Percentiles rank a stretch among this genome's conserved stretches.
Conservation (phyloP, 1,284 basidiomycete genomes). For the Inonotus hispidus region DNA sequence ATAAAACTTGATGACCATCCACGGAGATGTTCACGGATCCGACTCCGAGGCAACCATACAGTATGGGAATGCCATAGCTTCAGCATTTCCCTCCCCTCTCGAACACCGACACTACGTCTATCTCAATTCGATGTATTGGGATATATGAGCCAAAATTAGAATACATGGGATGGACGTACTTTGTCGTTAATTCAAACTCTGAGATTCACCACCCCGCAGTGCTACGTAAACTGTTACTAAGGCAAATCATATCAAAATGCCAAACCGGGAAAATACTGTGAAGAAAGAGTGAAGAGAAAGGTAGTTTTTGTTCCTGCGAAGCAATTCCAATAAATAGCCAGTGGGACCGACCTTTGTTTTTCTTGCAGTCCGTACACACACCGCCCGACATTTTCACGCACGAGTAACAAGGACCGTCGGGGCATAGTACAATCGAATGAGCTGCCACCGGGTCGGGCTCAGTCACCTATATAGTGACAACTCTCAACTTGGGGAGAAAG, state of each 20-base stretch:
- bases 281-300: neutral
- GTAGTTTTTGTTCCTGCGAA: neutral
- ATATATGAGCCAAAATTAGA: neutral
- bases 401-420: neutral
- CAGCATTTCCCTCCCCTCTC: too few relatives aligned
- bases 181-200: neutral
- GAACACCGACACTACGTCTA: too few relatives aligned
- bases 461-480: neutral
- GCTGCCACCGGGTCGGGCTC: neutral
- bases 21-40: too few relatives aligned
- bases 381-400: neutral
- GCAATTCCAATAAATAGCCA: neutral
- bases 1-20: too few relatives aligned
- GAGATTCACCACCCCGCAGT: neutral
- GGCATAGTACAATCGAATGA: neutral
- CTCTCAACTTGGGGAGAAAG: neutral
- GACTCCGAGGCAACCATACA: too few relatives aligned
- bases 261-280: neutral
- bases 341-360: neutral
- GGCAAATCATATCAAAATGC: neutral
- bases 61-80: too few relatives aligned
- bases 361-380: neutral
- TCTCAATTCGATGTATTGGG: neutral
- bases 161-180: neutral
- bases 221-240: neutral